phyloP scores from a whole-genome alignment of 2,329 filamentous ascomycete species.

The Pseudocercospora cruenta region DNA sequence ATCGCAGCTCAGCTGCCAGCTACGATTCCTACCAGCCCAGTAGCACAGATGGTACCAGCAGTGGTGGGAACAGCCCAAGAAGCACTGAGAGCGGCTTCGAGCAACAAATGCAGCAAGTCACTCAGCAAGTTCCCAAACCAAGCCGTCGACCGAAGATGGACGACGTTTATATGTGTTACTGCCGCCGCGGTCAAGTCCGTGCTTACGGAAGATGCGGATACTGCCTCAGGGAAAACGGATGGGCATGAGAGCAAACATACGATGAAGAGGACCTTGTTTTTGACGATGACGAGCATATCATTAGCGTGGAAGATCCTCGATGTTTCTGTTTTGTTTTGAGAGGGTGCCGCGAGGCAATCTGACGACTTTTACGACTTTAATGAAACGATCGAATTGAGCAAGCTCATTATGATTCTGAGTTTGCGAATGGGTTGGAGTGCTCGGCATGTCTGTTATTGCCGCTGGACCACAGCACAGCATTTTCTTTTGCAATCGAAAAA shows the following conservation, averaged over 20 bases:
- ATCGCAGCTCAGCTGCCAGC: constrained; percentile 47
- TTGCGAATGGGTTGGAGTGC: not conserved
- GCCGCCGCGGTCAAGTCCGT: constrained; percentile 42
- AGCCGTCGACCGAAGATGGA: constrained; percentile 9
- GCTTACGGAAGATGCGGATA: constrained; percentile 48
- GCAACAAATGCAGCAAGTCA: constrained; percentile 31
- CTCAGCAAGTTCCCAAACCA: constrained; percentile 27
- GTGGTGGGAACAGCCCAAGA: constrained; percentile 60
- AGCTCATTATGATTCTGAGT: not conserved
- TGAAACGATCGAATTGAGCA: not conserved
- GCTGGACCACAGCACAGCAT: constrained; percentile 2
- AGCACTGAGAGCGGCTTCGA: constrained; percentile 52
- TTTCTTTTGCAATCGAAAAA: not conserved
- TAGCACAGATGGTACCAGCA: constrained; percentile 43
- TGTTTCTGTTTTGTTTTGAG: not conserved
- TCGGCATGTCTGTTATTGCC: not conserved
- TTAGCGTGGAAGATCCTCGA: not conserved
- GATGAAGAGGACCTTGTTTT: not conserved
- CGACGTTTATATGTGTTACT: constrained; percentile 36
- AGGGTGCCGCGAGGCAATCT: constrained; percentile 35
- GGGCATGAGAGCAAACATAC: constrained; percentile 28
- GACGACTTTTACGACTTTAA: constrained; percentile 15
- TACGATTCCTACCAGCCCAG: constrained; percentile 52
- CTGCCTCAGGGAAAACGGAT: constrained; percentile 49
- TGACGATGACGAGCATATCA: not conserved